Base-by-base conservation (phyloP, 192 early-diverging fungal genomes). In the Dimargaris verticillata region DNA sequence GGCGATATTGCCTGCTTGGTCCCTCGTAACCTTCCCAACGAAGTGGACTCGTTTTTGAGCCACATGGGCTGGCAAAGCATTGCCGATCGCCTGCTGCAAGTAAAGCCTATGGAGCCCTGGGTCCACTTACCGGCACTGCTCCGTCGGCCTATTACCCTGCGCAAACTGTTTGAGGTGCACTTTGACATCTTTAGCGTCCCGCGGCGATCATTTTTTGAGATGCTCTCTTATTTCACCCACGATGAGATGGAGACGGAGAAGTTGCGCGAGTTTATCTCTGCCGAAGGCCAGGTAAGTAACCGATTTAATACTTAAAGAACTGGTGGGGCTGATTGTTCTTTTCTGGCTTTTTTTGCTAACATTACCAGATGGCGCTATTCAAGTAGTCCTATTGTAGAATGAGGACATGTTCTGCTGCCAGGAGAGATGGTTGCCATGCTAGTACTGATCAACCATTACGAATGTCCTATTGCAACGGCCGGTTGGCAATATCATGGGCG, bases 141-240 rank as follows among this genome's bases (percentile, higher is more conserved):
- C 9, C 69, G 63, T 1, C 18, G 25, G 2, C 17, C 38, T 44
- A 68, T 68, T 2, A 92, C 91, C 3, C 68, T 95, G 48, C 80
- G 91, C 3, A 74, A 77, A 44, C 76, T 95, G n/a, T 78, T 91
- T 58, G 74, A 78, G 15, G 61, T 80, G 50, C 72, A 88, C 62
- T 69, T 99, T 61, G 92, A 95, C 70, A 80, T 95, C 20, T 90
- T 81, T 64, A 85, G 83, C 4, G 83, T 85, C 0, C 95, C 95
- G 12, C 73, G 86, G 22, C 73, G 91, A 45, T 92, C 89, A 38
- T 95, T 98, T 75, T 95, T 98, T 61, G 83, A 92, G 62, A 78
- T 93, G 44, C 70, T 95, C 17, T 63, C 79, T 20, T 88, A 83
- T 63, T 98, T 98, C 72, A 79, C 86, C 7, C 47, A 67, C 20